Evolutionary conservation across 1,284 basidiomycete species (phyloP), one percentile per base, ranked within the genome.

Genomic region (Cutaneotrichosporon sp.): DNA sequence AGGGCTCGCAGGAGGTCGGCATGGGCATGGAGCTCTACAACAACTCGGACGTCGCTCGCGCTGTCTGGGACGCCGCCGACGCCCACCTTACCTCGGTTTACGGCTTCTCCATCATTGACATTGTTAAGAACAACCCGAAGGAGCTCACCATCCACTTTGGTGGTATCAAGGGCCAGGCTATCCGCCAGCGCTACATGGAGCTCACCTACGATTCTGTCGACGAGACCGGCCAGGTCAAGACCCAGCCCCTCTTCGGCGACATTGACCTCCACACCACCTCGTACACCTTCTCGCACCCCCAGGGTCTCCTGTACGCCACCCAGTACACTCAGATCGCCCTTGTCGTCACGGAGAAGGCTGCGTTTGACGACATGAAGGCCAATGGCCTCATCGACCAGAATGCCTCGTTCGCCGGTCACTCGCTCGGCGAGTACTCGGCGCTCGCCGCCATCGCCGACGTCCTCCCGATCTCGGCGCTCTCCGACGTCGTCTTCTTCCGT

Each of bases 21-120:
- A 99, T 99, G 96, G 96, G 97, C 49, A 98, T 99, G 95, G 95
- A 98, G 73, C 86, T 99, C 4, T 99, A 98, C 85, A 90, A 88
- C 80, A 87, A 83, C 71, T 97, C 93, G 13, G 89, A 91, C 50
- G 93, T 95, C 46, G 97, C 96, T 68, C 90, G 90, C 72, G 90
- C 92, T 56, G 94, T 98, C 62, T 99, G 96, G 96, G 95, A 99
- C 67, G 90, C 89, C 63, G 96, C 96, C 60, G 96, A 99, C 76
- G 86, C 87, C 30, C 96, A 99, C 80, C 84, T 99, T 67, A 89
- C 91, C 63, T 89, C 91, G 36, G 92, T 96, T 16, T 96, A 98
- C 79, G 96, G 81, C 65, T 98, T 99, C 85, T 97, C 93, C 2
- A 98, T 99, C 80, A 85, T 98, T 76, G 94, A 99, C 77, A 98